Base-by-base conservation (phyloP, 441 rosid species). In the Geranium incanum region DNA sequence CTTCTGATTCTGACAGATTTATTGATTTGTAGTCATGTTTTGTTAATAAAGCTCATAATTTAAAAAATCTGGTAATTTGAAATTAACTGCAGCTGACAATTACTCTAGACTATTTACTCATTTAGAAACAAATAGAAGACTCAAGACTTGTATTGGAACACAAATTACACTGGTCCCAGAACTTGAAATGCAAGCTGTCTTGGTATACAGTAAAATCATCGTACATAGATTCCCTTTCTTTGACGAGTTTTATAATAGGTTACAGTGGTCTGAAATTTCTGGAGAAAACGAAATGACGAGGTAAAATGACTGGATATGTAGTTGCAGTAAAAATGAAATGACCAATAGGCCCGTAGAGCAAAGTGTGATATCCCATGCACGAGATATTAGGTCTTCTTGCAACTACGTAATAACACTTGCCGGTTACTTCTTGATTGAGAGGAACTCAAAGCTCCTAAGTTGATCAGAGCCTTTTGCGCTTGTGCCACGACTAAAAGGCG, bases 361-460 rank as follows among this genome's bases (percentile, higher is more conserved):
- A 70, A 39, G 6, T 7, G 39, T 62, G 66, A 68, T 60, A 72
- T 78, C 84, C 75, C 81, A 75, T 80, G 45, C 78, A 78, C 81
- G 79, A 55, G 39, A 64, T 71, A 52, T 52, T 15, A 6, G 60
- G 19, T 52, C 16, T 52, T 52, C 60, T 52, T 52, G 60, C 18
- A 52, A 52, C 6, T 0, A 67, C 73, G 37, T 41, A 57, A 8
- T 39, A 72, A 38, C 28, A 18, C 37, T 68, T 66, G 73, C 39
- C 70, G 75, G 59, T 89, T 77, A 86, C 77, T 88, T 89, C 70
- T 93, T 84, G 68, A 91, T 79, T 1, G 96, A 83, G 36, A 93
- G 96, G 59, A 83, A 82, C 86, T 93, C 96, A 23, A 93, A 91
- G 84, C 89, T 89, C 74, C 93, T 83, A n/a, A 93, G 76, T 6